A percentile compares a stretch with the other conserved stretches of the same genome.
Conservation (phyloP, 2,329 filamentous ascomycete genomes). For the Massarina eburnea region DNA sequence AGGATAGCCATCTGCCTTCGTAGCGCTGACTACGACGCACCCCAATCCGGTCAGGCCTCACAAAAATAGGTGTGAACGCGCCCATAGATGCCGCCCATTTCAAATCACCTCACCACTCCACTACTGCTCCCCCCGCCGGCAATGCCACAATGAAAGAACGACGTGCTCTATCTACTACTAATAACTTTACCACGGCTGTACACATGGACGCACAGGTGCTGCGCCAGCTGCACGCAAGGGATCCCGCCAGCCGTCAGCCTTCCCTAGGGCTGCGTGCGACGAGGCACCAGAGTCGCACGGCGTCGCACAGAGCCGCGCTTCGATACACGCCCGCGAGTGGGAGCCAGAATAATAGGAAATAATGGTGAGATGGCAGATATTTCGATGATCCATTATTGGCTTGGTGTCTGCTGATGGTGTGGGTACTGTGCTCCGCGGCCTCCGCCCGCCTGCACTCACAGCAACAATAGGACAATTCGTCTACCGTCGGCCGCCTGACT, state of each 20-base stretch:
- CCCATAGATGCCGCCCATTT: slow-evolving; percentile 1
- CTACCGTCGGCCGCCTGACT: neutral
- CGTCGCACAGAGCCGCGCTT: neutral
- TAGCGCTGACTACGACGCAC: slow-evolving; percentile 10
- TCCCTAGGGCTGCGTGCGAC: no score
- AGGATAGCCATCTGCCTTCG: slow-evolving; percentile 2
- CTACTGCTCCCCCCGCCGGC: neutral
- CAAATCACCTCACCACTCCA: neutral
- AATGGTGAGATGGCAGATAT: neutral
- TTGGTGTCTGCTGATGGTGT: neutral
- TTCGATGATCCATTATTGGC: neutral
- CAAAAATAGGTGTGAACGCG: slow-evolving; percentile 6
- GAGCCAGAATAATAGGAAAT: no score
- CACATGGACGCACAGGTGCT: no score
- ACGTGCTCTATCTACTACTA: no score
- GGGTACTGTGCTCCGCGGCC: neutral
- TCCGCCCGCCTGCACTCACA: neutral
- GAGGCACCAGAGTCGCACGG: no score
- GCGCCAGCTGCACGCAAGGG: no score
- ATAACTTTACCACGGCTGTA: no score
- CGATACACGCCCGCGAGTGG: neutral
- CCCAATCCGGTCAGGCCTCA: neutral
- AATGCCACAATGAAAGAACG: neutral
- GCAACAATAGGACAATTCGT: neutral
- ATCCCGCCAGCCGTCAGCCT: no score